Evolutionary conservation across 768 basidiomycete species (phyloP).

Genomic region (Leccinum variicolor): DNA sequence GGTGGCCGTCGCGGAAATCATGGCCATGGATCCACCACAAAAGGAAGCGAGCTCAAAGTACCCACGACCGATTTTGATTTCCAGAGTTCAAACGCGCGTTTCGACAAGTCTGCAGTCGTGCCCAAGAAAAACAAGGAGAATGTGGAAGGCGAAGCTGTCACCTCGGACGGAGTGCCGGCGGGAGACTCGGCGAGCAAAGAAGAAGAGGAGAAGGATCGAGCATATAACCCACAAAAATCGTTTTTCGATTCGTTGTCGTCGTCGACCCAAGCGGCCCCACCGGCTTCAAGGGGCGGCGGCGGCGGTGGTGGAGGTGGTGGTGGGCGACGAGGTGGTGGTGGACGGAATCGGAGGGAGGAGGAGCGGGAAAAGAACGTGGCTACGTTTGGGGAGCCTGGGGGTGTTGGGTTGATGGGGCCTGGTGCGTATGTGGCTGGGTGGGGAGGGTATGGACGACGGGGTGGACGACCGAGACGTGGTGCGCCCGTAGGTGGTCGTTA

Average conservation of each 20-base stretch:
- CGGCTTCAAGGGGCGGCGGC: slow-evolving; percentile 31
- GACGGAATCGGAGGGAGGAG: slow-evolving; percentile 73
- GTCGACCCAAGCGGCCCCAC: slow-evolving; percentile 38
- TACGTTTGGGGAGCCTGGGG: slow-evolving; percentile 85
- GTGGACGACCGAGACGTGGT: slow-evolving; percentile 39
- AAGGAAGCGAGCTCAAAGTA: slow-evolving; percentile 46
- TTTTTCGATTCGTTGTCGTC: slow-evolving; percentile 75
- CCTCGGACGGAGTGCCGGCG: slow-evolving; percentile 27
- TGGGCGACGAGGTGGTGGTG: slow-evolving; percentile 45
- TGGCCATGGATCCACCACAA: slow-evolving; percentile 24
- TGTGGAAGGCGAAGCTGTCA: slow-evolving; percentile 29
- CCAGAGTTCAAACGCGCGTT: slow-evolving; percentile 68
- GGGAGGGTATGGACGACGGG: slow-evolving; percentile 62
- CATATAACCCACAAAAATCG: slow-evolving; percentile 75
- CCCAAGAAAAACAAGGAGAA: slow-evolving; percentile 32
- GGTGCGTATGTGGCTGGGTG: slow-evolving; percentile 78
- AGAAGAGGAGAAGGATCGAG: slow-evolving; percentile 39
- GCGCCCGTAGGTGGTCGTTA: slow-evolving; percentile 22
- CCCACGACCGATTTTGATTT: slow-evolving; percentile 84
- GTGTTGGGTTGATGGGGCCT: slow-evolving; percentile 72
- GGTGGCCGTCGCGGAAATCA: slow-evolving; percentile 37
- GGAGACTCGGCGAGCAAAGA: slow-evolving; percentile 27
- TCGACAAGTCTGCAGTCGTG: slow-evolving; percentile 66
- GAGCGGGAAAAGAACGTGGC: slow-evolving; percentile 82
- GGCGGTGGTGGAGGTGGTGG: slow-evolving; percentile 40